Evolutionary conservation across 164 flowering plant species (phyloP).

Genomic region (Sextonia rubra): DNA sequence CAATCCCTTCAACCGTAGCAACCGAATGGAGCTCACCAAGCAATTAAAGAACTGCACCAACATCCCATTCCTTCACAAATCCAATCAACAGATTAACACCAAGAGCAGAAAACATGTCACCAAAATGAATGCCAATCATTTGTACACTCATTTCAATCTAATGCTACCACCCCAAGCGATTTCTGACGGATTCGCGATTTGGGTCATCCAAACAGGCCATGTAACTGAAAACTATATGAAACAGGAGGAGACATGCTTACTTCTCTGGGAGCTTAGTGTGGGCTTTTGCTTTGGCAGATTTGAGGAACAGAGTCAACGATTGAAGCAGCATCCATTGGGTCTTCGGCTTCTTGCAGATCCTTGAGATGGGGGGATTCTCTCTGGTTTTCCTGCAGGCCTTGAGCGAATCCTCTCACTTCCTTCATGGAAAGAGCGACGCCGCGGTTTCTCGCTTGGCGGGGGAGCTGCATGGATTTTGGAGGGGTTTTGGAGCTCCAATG

Average conservation of each 20-base stretch:
- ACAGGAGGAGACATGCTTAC: constrained; percentile 16
- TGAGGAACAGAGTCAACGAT: not conserved
- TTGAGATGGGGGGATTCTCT: not conserved
- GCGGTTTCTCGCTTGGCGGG: constrained; percentile 21
- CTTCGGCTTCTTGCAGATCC: not conserved
- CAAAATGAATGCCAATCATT: not conserved
- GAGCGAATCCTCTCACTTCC: constrained; percentile 28
- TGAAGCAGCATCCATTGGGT: not conserved
- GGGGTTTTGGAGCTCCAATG: constrained; percentile 25
- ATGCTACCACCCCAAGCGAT: not conserved
- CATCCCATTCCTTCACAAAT: constrained; percentile 33
- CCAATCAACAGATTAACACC: not conserved
- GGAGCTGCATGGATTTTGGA: constrained; percentile 24
- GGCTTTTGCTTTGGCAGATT: constrained; percentile 2
- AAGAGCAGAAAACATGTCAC: not conserved
- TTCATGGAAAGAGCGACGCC: constrained; percentile 26
- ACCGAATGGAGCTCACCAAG: constrained; percentile 50
- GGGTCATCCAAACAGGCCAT: not conserved
- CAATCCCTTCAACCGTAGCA: constrained; percentile 51
- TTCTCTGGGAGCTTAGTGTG: constrained; percentile 29
- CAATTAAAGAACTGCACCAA: constrained; percentile 34
- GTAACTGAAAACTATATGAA: not conserved
- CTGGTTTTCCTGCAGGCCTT: constrained; percentile 15
- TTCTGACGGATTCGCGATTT: not conserved
- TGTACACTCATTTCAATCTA: not conserved